Base-by-base conservation (phyloP, 2,329 filamentous ascomycete species). In the Aspergillus bombycis region DNA sequence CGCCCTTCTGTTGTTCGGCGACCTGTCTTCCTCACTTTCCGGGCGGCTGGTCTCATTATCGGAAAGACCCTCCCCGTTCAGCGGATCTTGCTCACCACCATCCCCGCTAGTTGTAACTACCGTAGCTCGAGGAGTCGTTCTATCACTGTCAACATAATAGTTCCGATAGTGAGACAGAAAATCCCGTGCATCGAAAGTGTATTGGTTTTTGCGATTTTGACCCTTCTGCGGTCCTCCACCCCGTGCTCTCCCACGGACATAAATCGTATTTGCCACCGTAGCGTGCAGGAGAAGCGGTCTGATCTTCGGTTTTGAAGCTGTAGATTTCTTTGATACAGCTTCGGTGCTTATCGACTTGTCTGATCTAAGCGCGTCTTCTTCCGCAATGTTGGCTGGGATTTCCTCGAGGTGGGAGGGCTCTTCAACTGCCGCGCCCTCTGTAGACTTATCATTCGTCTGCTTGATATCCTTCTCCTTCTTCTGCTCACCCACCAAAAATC, bases 211-310 rank as follows among this genome's bases (percentile, higher is more conserved):
- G 30, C 43, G 52, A 11, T 60, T 66, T 55, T 62, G 67, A 8
- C 58, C 57, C 12, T 57, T 64, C 14, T 57, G 52, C 9, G 45
- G 43, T n/a, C 60, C 60, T n/a, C 58, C 43, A 32, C 64, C 52
- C 7, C 60, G 67, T 23, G 62, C 64, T 43, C 70, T 68, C 8
- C 73, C 68, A 19, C 67, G 68, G 41, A 76, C 88, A 74, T 97
- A 96, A 16, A 93, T 86, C 0, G 93, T 96, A 76, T 97, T 97
- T 57, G 95, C 79, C 4, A 97, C 80, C 0, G 94, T 97, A 21
- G 92, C 93, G 74, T 97, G 94, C 58, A 97, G 78, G 23, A 91
- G 84, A 65, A 97, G 76, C 8, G 87, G 85, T 60, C 92, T 81
- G 14, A 80, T 57, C 62, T 68, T 72, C 6, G 64, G 67, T 34